Base-by-base conservation (phyloP, 2,329 filamentous ascomycete genomes). In the Sporothrix luriei region DNA sequence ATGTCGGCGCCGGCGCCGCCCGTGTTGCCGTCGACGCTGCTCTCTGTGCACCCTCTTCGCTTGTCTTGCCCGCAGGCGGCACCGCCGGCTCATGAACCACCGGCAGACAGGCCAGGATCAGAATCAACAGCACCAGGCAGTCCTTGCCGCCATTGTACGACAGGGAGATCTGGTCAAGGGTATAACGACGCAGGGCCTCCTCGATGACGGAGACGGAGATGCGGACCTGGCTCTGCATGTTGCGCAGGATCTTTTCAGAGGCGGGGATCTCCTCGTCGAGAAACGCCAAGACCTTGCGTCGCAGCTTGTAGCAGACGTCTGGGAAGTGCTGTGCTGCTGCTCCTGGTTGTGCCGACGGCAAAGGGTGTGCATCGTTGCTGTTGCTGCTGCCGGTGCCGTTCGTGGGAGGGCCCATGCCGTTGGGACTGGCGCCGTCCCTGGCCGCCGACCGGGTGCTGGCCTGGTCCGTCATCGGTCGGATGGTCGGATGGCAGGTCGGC, bases 121-220 rank as follows among this genome's bases (percentile, higher is more conserved):
- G 84, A 76, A 97, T 86, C 7, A 98, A 85, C 21, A 98, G 88
- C 68, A 98, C 94, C 21, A 98, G 90, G 76, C 94, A 98, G 84
- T 98, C 95, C 80, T 99, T 99, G 72, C 95, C 95, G 77, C 95
- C 95, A 76, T 99, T 99, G 81, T 97, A 99, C 69, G 94, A 97
- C 73, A 98, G 84, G 5, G 94, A 93, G 71, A 98, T 85, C 77
- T 96, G 86, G 70, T 90, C 85, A 72, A 91, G 86, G 70, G 92
- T 95, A 79, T 97, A 98, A 76, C 84, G 85, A 72, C 87, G 80
- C 76, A 97, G 82, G 16, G 94, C 92, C 75, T 92, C 86, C 71
- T 88, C 85, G 70, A 97, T 88, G 26, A 97, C 88, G 26, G 80
- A 84, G 76, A 97, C 84, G 29, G 93, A 90, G 68, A 87, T 82